These are phyloP conservation scores for Novymonas esmeraldas DNA, from an alignment of 208 protist genomes.

Conservation along the genomic window DNA sequence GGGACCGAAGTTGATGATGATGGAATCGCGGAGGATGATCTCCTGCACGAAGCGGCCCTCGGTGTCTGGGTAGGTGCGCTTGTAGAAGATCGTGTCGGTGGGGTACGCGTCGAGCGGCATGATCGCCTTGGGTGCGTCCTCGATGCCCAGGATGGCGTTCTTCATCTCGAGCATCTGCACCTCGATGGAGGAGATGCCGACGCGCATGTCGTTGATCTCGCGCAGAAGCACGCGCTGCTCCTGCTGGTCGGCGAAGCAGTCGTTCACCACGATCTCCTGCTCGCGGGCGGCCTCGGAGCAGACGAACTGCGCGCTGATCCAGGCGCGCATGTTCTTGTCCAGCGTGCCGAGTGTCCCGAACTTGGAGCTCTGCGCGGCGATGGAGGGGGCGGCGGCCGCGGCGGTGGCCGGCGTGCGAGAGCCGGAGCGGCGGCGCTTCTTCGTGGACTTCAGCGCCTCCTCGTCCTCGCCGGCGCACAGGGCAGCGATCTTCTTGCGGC, in stretches of 20 bases:
- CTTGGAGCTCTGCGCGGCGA: constrained; percentile 17
- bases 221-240: constrained; percentile 71
- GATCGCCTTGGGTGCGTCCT: constrained; percentile 35
- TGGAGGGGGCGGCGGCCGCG: constrained; percentile 10
- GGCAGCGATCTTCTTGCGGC: constrained; percentile 51
- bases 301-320: constrained; percentile 69
- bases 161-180: constrained; percentile 68
- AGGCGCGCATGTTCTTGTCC: constrained; percentile 44
- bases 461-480: constrained; percentile 33
- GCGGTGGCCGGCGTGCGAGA: constrained; percentile 8
- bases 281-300: constrained; percentile 58
- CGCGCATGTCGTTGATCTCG: constrained; percentile 80
- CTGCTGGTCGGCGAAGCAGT: constrained; percentile 74
- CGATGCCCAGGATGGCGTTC: constrained; percentile 47
- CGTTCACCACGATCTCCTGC: constrained; percentile 58
- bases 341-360: constrained; percentile 25
- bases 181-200: constrained; percentile 55
- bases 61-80: constrained; percentile 43
- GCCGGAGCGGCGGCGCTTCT: constrained; percentile 26
- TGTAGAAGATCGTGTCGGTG: constrained; percentile 60
- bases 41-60: constrained; percentile 64
- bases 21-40: constrained; percentile 56
- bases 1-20: constrained; percentile 70
- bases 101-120: constrained; percentile 48
- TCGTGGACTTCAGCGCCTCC: constrained; percentile 13